Evolutionary conservation across 1,284 basidiomycete species (phyloP).

Genomic region (Exobasidium rhododendri): DNA sequence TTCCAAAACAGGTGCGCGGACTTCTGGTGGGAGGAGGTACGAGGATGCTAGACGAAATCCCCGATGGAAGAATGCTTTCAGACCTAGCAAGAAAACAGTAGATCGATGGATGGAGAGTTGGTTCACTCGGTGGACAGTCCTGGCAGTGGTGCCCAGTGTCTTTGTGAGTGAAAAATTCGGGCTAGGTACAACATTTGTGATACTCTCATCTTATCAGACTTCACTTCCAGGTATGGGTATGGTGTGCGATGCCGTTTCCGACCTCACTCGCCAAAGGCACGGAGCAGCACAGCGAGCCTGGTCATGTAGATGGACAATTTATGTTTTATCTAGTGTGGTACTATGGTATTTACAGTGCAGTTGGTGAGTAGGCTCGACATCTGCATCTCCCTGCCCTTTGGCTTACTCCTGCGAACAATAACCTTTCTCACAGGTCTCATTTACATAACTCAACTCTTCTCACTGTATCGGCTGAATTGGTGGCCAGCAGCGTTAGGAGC

Average conservation of each 20-base stretch:
- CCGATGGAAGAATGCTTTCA: constrained; percentile 35
- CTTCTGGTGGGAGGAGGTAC: background rate
- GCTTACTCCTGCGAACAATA: background rate
- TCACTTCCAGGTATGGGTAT: constrained; percentile 58
- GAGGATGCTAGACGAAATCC: constrained; percentile 9
- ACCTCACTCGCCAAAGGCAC: constrained; percentile 28
- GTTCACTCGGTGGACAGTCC: constrained; percentile 59
- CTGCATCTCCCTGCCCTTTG: background rate
- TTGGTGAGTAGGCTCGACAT: constrained; percentile 14
- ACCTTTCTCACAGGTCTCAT: constrained; percentile 1
- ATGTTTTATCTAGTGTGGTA: constrained; percentile 54
- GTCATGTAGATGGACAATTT: constrained; percentile 40
- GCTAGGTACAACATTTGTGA: background rate
- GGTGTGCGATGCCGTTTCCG: constrained; percentile 62
- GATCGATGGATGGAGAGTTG: constrained; percentile 59
- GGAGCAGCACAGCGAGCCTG: background rate
- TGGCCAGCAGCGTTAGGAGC: constrained; percentile 59
- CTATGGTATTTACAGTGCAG: constrained; percentile 52
- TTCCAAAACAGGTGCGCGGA: background rate
- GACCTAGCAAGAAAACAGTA: constrained; percentile 57
- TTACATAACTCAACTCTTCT: constrained; percentile 61
- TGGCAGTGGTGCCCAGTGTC: constrained; percentile 59
- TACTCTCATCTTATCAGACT: background rate
- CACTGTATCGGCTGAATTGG: constrained; percentile 59
- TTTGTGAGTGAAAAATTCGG: constrained; percentile 54